Base-by-base conservation (phyloP, 768 basidiomycete genomes). In the Auriscalpium orientale region DNA sequence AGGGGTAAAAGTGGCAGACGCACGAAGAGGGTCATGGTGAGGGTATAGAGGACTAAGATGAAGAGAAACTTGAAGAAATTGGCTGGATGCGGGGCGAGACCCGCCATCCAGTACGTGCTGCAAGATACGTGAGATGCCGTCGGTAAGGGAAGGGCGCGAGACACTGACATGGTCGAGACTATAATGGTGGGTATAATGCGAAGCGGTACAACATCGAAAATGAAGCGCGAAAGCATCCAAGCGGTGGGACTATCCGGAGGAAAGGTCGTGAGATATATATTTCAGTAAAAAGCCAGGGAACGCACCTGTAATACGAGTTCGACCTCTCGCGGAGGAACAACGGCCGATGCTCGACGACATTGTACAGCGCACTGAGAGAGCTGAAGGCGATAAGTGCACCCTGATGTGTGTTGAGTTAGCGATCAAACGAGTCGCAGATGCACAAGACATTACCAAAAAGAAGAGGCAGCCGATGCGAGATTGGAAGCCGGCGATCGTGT, bases 101-200 rank as follows among this genome's bases (percentile, higher is more conserved):
- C 94, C 3, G 92, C 91, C 95, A 98, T 94, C 90, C 91, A 92
- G 63, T 92, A 93, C n/a, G 85, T 86, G 52, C 87, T 89, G 57
- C 10, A 45, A 34, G 50, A n/a, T 16, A 47, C n/a, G 3, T 44
- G 9, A 34, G 50, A 15, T 54, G 33, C 21, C 36, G 2, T 10
- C 38, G 46, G 37, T 4, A 37, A 48, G 34, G 12, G 43, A 28
- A 7, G 28, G 13, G 20, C 21, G 10, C 22, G 13, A 18, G 43
- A 22, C 13, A 70, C 88, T 65, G 61, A 91, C 87, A 94, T 89
- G 4, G 89, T 83, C 4, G 85, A 80, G 7, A 97, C 85, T 50
- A 95, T 73, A 52, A 98, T 85, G 0, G 92, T 94, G 2, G 95
- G 95, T 40, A 97, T 77, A 45, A 98, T 74, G 33, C 95, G 83